Base-by-base conservation (phyloP, 371 early-diverging fungal genomes). In the Polyrhizophydium stewartii region DNA sequence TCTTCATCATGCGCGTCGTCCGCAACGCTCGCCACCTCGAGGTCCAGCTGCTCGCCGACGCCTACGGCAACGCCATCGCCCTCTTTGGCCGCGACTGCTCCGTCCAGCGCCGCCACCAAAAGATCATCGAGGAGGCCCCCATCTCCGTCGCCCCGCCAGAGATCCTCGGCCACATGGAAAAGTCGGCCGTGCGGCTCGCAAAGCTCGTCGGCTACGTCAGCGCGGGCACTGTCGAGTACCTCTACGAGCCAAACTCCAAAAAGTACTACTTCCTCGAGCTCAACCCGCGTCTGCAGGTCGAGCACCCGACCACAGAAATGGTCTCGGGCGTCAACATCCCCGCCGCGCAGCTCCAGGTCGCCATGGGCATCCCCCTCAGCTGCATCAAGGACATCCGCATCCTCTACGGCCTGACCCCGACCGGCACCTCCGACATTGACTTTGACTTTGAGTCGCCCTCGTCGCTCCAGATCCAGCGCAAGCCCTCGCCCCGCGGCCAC, bases 241-340 rank as follows among this genome's bases (percentile, higher is more conserved):
- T 99, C 33, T 97, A 93, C 79, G 89, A 89, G 59, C 89, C 91
- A 46, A 84, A 83, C 0, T 87, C 88, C 41, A 88, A 91, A 62
- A 76, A 90, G 61, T 96, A 90, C 81, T 98, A 91, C 80, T 98
- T 99, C 77, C 77, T 99, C 60, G 99, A 99, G 79, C 80, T 98
- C 56, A 99, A 99, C 81, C 95, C 99, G 35, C 84, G 99, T 63
- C 76, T 99, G 65, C 99, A 99, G 78, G 99, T 99, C 30, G 99
- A 99, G 83, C 99, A 99, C 82, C 97, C 99, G 52, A 95, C 94
- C 28, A 97, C 98, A 21, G 99, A 99, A 75, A 94, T 98, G 88
- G 93, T 97, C 33, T 93, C 96, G 37, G 97, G 96, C 49, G 95
- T 96, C 71, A 96, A 98, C 70, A 77, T 99, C 56, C 97, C 97